Evolutionary conservation across 345 rosid species (phyloP), one percentile per base, ranked within the genome.

Genomic region (Sisymbrium altissimum): DNA sequence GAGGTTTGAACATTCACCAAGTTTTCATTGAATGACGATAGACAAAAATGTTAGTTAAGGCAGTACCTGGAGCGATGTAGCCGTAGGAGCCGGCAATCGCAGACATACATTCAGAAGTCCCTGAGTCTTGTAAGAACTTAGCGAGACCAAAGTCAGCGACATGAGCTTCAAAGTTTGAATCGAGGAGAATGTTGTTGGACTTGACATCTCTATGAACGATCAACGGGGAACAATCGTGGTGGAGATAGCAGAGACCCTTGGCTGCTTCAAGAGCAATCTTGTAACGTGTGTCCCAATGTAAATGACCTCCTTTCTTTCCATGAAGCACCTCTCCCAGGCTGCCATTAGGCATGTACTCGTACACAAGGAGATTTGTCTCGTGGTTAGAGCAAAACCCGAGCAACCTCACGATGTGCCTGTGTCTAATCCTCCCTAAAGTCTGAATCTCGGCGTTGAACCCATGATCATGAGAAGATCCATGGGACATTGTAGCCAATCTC

Each of bases 61-160:
- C 11, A 7, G 36, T 56, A 91, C 97, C 97, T 65, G 97, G 97
- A 44, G 97, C 97, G 0, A 91, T 91, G 68, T 91, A 91, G 54
- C 97, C 97, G 61, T 91, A 91, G 27, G 97, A 91, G 64, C 97
- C 97, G n/a, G 97, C 95, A 46, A 91, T 91, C 27, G 95, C 97
- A 38, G 97, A 91, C 97, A 91, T 91, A 82, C 95, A 91, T 53
- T 91, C 95, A 10, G 97, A 91, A 68, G 93, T 80, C 39, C 93
- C 97, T 0, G 93, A 87, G 70, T 91, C 95, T 83, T 87, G 95
- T 53, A 89, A 73, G 83, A 91, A 91, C 70, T 89, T 91, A 41
- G 97, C 97, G 12, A 91, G 93, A 60, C 96, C 97, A 75, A 91
- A 91, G 78, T 91, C 97, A 5, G 97, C 96, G 48, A 91, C 96